A percentile compares a stretch with the other conserved stretches of the same genome.
Conservation (phyloP, 2,329 filamentous ascomycete species). For the Paecilomyces dactylethromorphus region DNA sequence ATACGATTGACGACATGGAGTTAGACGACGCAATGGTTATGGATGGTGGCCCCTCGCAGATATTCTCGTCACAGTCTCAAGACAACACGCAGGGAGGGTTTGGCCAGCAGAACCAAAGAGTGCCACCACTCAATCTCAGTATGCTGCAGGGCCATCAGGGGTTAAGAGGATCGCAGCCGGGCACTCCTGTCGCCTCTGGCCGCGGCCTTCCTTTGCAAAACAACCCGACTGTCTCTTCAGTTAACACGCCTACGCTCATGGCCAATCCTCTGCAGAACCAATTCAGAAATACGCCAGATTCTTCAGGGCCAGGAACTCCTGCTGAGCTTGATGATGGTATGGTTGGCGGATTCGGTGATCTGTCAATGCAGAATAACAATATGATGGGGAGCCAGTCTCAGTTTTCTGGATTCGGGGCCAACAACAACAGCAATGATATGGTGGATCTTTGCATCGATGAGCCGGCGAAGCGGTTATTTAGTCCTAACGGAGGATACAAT, state of each 20-base stretch:
- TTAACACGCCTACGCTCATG: conserved; percentile 87
- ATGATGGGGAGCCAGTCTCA: conserved; percentile 38
- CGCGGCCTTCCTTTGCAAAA: conserved; percentile 70
- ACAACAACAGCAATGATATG: conserved; percentile 46
- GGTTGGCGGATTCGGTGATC: conserved; percentile 55
- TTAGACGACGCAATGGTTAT: conserved; percentile 75
- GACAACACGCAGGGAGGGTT: conserved; percentile 60
- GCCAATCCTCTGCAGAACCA: conserved; percentile 63
- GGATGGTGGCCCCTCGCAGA: conserved; percentile 28
- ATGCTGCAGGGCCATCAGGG: conserved; percentile 70
- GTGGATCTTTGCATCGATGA: conserved; percentile 73
- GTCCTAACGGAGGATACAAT: conserved; percentile 67
- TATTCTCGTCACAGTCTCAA: conserved; percentile 57
- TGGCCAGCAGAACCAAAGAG: conserved; percentile 46
- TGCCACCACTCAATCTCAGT: conserved; percentile 72
- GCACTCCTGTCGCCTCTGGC: conserved; percentile 70
- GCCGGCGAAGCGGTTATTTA: conserved; percentile 88
- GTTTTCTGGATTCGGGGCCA: conserved; percentile 37
- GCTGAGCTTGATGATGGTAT: conserved; percentile 71
- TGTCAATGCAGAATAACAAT: conserved; percentile 48
- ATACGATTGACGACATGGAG: conserved; percentile 90
- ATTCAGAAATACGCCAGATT: conserved; percentile 54
- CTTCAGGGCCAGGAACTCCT: conserved; percentile 63
- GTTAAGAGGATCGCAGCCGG: conserved; percentile 76
- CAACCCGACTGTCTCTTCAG: conserved; percentile 93